These are phyloP conservation scores for Coleophoma cylindrospora DNA, from an alignment of 2,329 filamentous ascomycete species.

Conservation along the genomic window DNA sequence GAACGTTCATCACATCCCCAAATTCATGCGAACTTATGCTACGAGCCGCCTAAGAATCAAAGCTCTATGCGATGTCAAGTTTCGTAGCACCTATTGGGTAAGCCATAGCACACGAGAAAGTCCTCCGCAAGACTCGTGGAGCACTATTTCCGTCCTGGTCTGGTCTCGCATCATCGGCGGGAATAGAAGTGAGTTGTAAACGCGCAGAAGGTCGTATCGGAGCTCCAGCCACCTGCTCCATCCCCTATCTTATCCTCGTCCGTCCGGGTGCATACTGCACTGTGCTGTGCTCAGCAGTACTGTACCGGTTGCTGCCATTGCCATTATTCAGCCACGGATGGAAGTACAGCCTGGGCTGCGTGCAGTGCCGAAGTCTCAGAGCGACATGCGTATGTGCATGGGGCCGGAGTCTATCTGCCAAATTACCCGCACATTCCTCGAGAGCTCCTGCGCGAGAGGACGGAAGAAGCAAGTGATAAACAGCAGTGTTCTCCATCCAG, in stretches of 20 bases:
- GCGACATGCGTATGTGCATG: background rate
- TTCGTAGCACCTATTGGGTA: background rate
- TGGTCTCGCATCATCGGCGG: no score
- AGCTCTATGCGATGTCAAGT: background rate
- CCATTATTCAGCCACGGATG: background rate
- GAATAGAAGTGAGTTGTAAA: no score
- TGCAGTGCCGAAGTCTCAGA: background rate
- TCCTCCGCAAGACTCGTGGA: no score
- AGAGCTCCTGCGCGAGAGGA: background rate
- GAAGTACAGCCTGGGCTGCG: background rate
- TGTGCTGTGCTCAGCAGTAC: background rate
- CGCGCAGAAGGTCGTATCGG: no score
- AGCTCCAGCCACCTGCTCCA: background rate
- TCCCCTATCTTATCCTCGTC: background rate
- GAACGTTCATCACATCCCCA: slow-evolving; percentile 1
- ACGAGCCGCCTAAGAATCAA: background rate
- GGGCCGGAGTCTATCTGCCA: no score
- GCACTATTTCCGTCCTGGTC: background rate
- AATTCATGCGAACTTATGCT: slow-evolving; percentile 1
- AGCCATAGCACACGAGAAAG: no score
- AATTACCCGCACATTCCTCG: no score
- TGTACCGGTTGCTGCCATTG: no score
- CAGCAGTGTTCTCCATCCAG: background rate
- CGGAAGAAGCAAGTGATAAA: background rate
- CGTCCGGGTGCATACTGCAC: background rate